Evolutionary conservation across 1,284 basidiomycete species (phyloP), one percentile per base, ranked within the genome.

Genomic region (Afroboletus lepidellus): DNA sequence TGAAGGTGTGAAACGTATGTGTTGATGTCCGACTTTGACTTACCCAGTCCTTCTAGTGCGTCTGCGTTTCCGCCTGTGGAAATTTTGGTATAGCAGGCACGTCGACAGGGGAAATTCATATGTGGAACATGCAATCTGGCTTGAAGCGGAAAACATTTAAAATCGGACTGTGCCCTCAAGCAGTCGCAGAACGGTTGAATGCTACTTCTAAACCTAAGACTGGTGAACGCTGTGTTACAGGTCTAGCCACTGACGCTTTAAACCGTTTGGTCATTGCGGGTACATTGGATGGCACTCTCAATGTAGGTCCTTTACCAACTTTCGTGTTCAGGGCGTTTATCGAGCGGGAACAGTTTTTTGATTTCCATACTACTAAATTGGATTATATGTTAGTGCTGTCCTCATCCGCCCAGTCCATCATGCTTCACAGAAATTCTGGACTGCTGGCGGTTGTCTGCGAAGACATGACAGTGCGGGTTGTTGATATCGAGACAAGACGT

Each of bases 41-140:
- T 52, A 55, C 41, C 51, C 48, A 38, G 32, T 30, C 30, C 3
- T 27, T 45, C 12, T 59, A 92, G 89, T 80, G 87, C n/a, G 90
- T 94, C 12, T 92, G 88, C 60, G 90, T 98, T 15, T 90, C 94
- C 13, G 90, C 92, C 0, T 99, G 97, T 67, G 97, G 97, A 15
- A 99, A 99, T 67, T 99, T 98, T 69, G 93, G 90, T 36, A 72
- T 99, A 7, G 88, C 87, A 1, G 84, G 91, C 24, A 89, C 90
- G 1, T 89, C 89, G 1, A 85, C 81, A 0, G 92, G 92, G 8
- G 77, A 78, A 34, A 87, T 97, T 46, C 72, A 83, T 51, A 87
- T 94, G 85, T 97, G 92, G 87, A 98, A 97, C 66, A 86, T 98
- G 85, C 96, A 99, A 72, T 94, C 91, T 13, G 97, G 96, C 1